Evolutionary conservation across 2,329 filamentous ascomycete species (phyloP).

Genomic region (Verticillium nonalfalfae): DNA sequence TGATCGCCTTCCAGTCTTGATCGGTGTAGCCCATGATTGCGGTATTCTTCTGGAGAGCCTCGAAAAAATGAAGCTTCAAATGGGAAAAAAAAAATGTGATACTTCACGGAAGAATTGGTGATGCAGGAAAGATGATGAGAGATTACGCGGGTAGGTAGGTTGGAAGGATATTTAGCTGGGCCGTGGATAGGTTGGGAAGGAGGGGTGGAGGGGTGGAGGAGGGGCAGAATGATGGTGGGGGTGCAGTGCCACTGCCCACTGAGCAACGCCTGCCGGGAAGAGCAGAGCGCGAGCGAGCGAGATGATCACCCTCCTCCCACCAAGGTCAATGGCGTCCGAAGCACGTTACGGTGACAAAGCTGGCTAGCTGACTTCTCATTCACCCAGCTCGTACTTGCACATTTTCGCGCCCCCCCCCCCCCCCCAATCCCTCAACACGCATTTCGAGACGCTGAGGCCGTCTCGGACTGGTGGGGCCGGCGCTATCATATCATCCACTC

Average conservation of each 20-base stretch:
- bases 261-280: neutral
- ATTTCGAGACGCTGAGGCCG: neutral
- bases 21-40: slow-evolving; percentile 82
- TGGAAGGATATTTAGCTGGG: neutral
- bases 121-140: neutral
- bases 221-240: neutral
- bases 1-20: slow-evolving; percentile 84
- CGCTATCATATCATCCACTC: neutral
- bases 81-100: neutral
- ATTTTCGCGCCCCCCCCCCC: neutral
- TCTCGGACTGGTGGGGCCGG: neutral
- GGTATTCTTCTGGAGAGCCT: slow-evolving; percentile 11
- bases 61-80: slow-evolving; percentile 3
- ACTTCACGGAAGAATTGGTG: neutral
- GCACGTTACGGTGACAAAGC: neutral
- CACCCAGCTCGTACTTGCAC: neutral
- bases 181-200: neutral
- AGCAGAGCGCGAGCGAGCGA: neutral
- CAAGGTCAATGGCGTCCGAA: neutral
- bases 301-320: neutral
- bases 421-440: neutral
- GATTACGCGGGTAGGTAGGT: neutral
- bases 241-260: neutral
- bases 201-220: neutral
- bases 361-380: neutral